Evolutionary conservation across 225 moss, liverwort and hornwort genomes (phyloP).

Genomic region (Marchantia paleacea): DNA sequence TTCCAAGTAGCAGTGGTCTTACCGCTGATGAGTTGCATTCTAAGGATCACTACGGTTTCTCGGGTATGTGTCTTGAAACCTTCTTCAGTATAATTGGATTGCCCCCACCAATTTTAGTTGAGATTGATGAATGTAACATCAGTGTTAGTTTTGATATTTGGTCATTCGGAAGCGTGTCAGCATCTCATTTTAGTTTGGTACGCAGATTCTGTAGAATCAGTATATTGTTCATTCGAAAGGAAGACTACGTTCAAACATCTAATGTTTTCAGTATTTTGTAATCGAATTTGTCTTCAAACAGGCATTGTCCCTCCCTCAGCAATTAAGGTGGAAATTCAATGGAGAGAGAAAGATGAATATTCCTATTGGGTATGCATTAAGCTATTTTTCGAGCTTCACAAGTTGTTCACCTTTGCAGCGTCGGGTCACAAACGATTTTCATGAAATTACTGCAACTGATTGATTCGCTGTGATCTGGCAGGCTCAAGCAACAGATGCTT

Average conservation of each 20-base stretch:
- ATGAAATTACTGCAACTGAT: background rate
- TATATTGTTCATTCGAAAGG: background rate
- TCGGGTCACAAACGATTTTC: background rate
- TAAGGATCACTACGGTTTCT: conserved; percentile 68
- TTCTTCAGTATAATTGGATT: background rate
- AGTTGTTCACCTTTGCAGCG: background rate
- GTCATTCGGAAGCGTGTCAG: background rate
- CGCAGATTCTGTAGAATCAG: no score
- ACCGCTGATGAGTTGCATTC: conserved; percentile 66
- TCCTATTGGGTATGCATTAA: conserved; percentile 55
- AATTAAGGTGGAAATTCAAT: conserved; percentile 83
- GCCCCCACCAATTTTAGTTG: background rate
- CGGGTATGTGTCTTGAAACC: conserved; percentile 42
- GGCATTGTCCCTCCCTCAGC: conserved; percentile 92
- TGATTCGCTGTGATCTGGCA: conserved; percentile 1
- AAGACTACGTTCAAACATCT: background rate
- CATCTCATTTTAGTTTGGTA: no score
- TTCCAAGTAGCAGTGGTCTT: conserved; percentile 70
- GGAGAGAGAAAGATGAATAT: conserved; percentile 67
- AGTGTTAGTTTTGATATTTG: background rate
- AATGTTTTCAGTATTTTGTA: background rate
- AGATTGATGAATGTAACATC: background rate
- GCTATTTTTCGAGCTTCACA: background rate
- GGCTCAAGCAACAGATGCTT: conserved; percentile 40
- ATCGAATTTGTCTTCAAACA: conserved; percentile 20